phyloP scores from a whole-genome alignment of 1,284 basidiomycete genomes.

The Phylloboletellus chloephorus region DNA sequence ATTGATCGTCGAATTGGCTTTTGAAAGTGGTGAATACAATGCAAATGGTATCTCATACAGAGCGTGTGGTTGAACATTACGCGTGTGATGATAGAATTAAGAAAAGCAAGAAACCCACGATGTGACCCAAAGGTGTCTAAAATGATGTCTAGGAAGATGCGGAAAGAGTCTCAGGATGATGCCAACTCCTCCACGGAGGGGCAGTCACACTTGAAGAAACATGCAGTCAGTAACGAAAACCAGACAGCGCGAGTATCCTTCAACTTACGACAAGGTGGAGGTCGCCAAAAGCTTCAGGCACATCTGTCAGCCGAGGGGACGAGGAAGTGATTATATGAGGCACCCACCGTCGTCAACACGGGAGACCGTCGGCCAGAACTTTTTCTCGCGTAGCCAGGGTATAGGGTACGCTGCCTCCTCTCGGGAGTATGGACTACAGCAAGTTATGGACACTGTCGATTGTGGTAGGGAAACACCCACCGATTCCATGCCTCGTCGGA shows the following conservation, averaged over 20 bases:
- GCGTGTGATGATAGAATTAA: slow-evolving; percentile 33
- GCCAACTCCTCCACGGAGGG: slow-evolving; percentile 77
- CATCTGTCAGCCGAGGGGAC: slow-evolving; percentile 2
- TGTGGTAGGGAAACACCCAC: slow-evolving; percentile 36
- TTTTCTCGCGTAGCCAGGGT: slow-evolving; percentile 72
- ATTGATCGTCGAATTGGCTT: slow-evolving; percentile 14
- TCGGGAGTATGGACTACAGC: slow-evolving; percentile 74
- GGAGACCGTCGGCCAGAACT: slow-evolving; percentile 92
- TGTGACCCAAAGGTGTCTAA: slow-evolving; percentile 15
- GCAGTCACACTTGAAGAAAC: slow-evolving; percentile 68
- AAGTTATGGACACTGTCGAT: background rate
- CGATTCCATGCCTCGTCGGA: slow-evolving; percentile 79
- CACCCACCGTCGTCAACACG: slow-evolving; percentile 84
- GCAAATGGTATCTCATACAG: slow-evolving; percentile 27
- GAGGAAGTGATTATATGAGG: background rate
- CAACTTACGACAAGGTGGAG: slow-evolving; percentile 70
- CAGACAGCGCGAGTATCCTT: slow-evolving; percentile 1
- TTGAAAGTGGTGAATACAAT: slow-evolving; percentile 12
- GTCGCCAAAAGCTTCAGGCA: slow-evolving; percentile 66
- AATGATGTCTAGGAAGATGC: slow-evolving; percentile 10
- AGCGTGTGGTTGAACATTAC: slow-evolving; percentile 36
- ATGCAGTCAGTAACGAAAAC: slow-evolving; percentile 9
- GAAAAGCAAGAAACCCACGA: slow-evolving; percentile 38
- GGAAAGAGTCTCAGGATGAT: slow-evolving; percentile 24
- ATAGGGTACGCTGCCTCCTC: slow-evolving; percentile 83